Base-by-base conservation (phyloP, 805 yeast genomes). In the Candida nitratophila region DNA sequence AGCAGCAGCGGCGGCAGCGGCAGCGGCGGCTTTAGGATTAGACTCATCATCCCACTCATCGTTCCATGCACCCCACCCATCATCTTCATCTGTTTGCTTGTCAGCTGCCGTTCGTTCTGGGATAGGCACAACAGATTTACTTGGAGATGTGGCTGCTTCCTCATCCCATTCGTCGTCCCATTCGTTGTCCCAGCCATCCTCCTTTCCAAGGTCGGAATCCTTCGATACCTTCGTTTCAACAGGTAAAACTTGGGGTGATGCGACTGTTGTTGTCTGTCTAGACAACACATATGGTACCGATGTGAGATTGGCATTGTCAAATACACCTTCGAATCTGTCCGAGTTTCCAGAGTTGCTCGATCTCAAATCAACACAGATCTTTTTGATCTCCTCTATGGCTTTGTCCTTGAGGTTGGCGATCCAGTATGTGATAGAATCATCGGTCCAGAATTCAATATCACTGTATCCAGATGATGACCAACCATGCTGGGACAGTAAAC, bases 371-470 rank as follows among this genome's bases (percentile, higher is more conserved):
- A 48, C 10, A 36, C 55, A 51, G 14, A 61, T 32, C 3, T 32
- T 41, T 37, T 61, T 62, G 30, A 61, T 39, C 9, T 50, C 49
- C 37, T 60, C 61, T 14, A 60, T 55, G 2, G 61, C 44, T 21
- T 45, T 39, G 24, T 57, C 59, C 20, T 52, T 49, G 27, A 61
- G 44, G 24, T 48, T 55, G 24, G 48, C 48, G 2, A 59, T 47
- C 65, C 65, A 62, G 20, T 59, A 57, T 22, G 40, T 57, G 2
- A 51, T 45, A 9, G 59, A 44, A 43, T 61, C 65, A 34, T 59
- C 64, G 10, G 57, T 53, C 66, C 66, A 62, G 41, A 60, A 61
- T 43, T 61, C 65, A 14, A 62, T 43, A 39, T 62, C 66, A 35
- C 61, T 59, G 4, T 53, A 46, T 1, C 57, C 60, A 47, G 59